Evolutionary conservation across 192 early-diverging fungal genomes (phyloP).

Genomic region (Linnemannia zychae): DNA sequence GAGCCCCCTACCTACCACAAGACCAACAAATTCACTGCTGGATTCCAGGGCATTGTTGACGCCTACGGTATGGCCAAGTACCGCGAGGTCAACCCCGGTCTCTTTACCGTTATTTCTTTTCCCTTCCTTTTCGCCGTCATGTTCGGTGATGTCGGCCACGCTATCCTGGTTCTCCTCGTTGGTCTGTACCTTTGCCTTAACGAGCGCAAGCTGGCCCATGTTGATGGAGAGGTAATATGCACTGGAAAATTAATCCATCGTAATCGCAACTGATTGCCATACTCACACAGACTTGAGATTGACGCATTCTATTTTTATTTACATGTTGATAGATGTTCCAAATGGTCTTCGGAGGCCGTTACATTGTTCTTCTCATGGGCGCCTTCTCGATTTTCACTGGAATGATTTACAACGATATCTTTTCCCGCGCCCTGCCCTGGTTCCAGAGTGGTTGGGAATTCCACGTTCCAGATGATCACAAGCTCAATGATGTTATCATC

Average conservation of each 20-base stretch:
- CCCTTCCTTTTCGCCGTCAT: conserved; percentile 99
- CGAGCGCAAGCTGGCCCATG: conserved; percentile 84
- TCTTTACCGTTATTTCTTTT: conserved; percentile 97
- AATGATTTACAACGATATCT: conserved; percentile 98
- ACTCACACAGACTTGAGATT: not conserved
- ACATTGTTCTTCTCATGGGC: conserved; percentile 98
- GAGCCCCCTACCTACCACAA: conserved; percentile 95
- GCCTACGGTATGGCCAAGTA: conserved; percentile 97
- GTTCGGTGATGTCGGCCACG: conserved; percentile 99
- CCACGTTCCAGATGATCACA: conserved; percentile 67
- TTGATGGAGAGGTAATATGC: conserved; percentile 80
- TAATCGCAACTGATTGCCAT: not conserved
- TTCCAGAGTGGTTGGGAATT: conserved; percentile 87
- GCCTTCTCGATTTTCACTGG: conserved; percentile 98
- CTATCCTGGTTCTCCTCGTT: conserved; percentile 84
- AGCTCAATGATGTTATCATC: conserved; percentile 68
- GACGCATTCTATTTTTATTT: not conserved
- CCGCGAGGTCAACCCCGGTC: conserved; percentile 97
- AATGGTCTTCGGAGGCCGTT: conserved; percentile 96
- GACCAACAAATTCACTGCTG: conserved; percentile 96
- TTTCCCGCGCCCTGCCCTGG: conserved; percentile 83
- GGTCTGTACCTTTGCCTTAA: conserved; percentile 82
- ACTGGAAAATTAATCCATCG: not conserved
- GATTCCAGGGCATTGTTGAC: conserved; percentile 97
- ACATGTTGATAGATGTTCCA: conserved; percentile 75